Evolutionary conservation across 2,329 filamentous ascomycete genomes (phyloP), one percentile per base, ranked within the genome.

Genomic region (Neonectria neomacrospora): DNA sequence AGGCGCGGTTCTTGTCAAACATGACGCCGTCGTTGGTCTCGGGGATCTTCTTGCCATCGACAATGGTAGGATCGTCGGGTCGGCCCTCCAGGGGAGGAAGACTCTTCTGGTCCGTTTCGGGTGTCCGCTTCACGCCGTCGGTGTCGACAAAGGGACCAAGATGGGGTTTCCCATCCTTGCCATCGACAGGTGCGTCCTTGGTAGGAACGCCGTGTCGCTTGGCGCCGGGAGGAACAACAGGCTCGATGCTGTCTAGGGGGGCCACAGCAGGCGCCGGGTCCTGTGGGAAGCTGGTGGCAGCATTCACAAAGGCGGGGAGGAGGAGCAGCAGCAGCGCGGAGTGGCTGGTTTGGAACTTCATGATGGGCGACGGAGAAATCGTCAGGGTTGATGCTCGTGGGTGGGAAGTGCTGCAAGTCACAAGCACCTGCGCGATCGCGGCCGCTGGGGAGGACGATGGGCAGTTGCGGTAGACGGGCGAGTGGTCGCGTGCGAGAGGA

Each of bases 151-250:
- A 90, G 6, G 96, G 96, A 2, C 96, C 96, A 20, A 90, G 88
- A 76, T 97, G 95, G 50, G 96, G 96, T 80, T 94, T 96, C 51
- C 96, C 96, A 80, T 98, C 96, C 72, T 91, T 91, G 48, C 94
- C 94, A 76, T 98, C 96, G 20, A 97, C 90, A 0, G 95, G 95
- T 59, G 92, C 93, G 81, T 96, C 90, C 77, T 94, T 94, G 61
- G 81, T 84, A 32, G 83, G 82, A 10, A 80, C 62, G 30, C 76
- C 74, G 54, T 75, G 74, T 56, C 79, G 80, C 65, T 79, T 80
- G 45, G 67, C 67, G 47, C 74, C 71, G n/a, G 71, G 61, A 14
- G 68, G 56, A 6, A 73, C 65, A 11, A 74, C 63, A 10, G 66
- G 53, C 20, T 75, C 74, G 52, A 72, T 73, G 42, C 68, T 66